Base-by-base conservation (phyloP, 2,329 filamentous ascomycete species). In the Cryphonectria carpinicola region DNA sequence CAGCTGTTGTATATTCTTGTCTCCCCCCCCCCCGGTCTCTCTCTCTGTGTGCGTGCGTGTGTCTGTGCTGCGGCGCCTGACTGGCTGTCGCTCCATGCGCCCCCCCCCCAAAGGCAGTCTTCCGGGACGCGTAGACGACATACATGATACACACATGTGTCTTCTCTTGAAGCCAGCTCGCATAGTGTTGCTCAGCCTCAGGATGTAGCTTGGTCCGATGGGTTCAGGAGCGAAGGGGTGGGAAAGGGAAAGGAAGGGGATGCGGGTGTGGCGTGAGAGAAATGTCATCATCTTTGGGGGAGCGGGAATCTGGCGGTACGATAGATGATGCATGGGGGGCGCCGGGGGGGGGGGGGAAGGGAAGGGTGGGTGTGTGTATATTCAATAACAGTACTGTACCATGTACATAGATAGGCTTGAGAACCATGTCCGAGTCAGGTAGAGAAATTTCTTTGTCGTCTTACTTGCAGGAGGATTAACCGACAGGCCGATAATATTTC, bases 381-480 rank as follows among this genome's bases (percentile, higher is more conserved):
- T 56, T 28, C 52, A 56, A 13, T 2, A 28, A 28, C 28, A 28
- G 28, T 14, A 56, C 52, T 22, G 43, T 46, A 46, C 43, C 17
- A 46, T 7, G 43, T 46, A 46, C 43, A 22, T 49, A n/a, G 19
- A 22, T n/a, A 49, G 7, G n/a, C 7, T 6, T 49, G 46, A n/a
- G 41, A 39, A 19, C 19, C 46, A 49, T 49, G 46, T 49, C 19
- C 22, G 46, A 49, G 19, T 46, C 17, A 46, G 43, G 43, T 17
- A 46, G 56, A 25, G 54, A 25, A 17, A 37, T 37, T 28, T 14
- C 8, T 32, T 32, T 7, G 28, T 60, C 56, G 58, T 61, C 58
- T 61, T 19, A 61, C 58, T 11, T 39, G 58, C 58, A 61, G 32
- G 17, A 39, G 35, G 58, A 35, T 61, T 39, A 39, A 61, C 58